Conservation (phyloP, 129 eudicot genomes). For the Ambrosia trifida region DNA sequence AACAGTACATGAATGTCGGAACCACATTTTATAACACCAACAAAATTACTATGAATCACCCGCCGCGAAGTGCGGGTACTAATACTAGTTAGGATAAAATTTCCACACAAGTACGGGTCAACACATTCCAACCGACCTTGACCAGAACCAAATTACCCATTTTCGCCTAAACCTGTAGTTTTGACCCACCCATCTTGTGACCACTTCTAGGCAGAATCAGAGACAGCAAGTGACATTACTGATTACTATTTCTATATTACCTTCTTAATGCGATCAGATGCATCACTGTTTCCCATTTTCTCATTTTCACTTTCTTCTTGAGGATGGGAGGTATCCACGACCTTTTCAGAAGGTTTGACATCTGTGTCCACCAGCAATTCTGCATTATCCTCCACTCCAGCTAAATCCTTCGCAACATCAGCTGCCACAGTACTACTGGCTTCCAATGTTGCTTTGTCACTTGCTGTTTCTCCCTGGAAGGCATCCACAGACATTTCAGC, state of each 20-base stretch:
- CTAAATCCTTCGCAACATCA: slow-evolving; percentile 2
- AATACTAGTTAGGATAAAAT: neutral
- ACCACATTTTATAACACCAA: too few species aligned
- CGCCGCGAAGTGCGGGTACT: too few species aligned
- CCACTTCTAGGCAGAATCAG: neutral
- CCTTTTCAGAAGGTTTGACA: slow-evolving; percentile 20
- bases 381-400: slow-evolving; percentile 7
- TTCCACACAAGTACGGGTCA: neutral
- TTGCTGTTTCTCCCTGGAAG: slow-evolving; percentile 14
- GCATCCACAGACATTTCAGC: slow-evolving; percentile 12
- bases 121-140: neutral
- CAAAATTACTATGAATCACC: too few species aligned
- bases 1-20: too few species aligned
- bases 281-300: neutral
- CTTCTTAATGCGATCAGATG: slow-evolving; percentile 9
- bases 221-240: neutral
- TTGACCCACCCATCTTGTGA: slow-evolving; percentile 6
- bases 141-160: neutral
- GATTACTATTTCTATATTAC: neutral
- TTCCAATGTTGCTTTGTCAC: slow-evolving; percentile 16
- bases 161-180: neutral
- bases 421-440: slow-evolving; percentile 1
- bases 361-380: slow-evolving; percentile 10
- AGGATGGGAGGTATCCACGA: slow-evolving; percentile 4
- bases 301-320: slow-evolving; percentile 25